Conservation (phyloP, 768 basidiomycete species). For the Kwoniella pini region DNA sequence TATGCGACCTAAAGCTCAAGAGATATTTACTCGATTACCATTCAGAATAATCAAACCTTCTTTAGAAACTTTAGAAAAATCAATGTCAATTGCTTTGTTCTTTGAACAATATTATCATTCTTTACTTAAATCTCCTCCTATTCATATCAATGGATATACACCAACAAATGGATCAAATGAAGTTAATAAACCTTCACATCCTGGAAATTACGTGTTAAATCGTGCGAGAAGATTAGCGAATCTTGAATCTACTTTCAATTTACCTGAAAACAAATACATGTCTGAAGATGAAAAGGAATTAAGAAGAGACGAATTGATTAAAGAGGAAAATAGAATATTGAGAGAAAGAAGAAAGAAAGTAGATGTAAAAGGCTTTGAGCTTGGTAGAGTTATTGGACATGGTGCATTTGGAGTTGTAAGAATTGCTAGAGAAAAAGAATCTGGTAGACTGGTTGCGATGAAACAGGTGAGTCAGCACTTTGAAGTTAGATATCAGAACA, state of each 20-base stretch:
- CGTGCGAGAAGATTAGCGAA: conserved; percentile 80
- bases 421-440: conserved; percentile 77
- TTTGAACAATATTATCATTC: conserved; percentile 60
- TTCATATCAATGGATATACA: no score
- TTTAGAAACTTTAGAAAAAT: conserved; percentile 86
- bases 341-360: conserved; percentile 80
- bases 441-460: conserved; percentile 87
- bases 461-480: conserved; percentile 69
- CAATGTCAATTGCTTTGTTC: conserved; percentile 87
- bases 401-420: conserved; percentile 97
- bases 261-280: conserved; percentile 58
- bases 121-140: conserved; percentile 39
- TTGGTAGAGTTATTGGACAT: conserved; percentile 91
- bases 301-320: conserved; percentile 72
- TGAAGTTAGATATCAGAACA: neutral
- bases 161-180: neutral
- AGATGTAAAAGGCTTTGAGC: conserved; percentile 78
- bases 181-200: conserved; percentile 66
- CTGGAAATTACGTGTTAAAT: conserved; percentile 75
- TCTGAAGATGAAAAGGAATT: conserved; percentile 69
- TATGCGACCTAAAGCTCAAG: conserved; percentile 14
- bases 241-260: conserved; percentile 78
- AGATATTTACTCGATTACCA: conserved; percentile 25
- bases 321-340: conserved; percentile 87
- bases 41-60: conserved; percentile 69